Base-by-base conservation (phyloP, 345 rosid genomes). In the Salix arbutifolia region DNA sequence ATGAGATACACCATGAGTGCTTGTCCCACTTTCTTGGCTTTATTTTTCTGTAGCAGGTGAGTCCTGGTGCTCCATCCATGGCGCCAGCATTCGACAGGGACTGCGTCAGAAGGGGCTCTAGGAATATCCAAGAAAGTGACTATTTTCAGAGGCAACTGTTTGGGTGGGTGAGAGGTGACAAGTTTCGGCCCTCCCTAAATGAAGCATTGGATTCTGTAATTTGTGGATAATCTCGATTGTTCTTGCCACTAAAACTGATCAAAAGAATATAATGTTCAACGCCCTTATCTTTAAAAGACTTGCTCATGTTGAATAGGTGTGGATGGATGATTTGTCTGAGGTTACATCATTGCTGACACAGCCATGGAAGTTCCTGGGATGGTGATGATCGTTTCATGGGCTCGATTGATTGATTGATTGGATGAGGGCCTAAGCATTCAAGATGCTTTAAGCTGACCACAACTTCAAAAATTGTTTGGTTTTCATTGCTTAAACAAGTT, bases 131-230 rank as follows among this genome's bases (percentile, higher is more conserved):
- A 25, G 23, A 28, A 28, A 48, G 40, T 30, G 62, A 52, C 21
- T 71, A 30, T 23, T 71, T 52, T 52, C 4, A 18, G 74, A 71
- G 21, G 19, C 72, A 48, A 28, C 31, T 14, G 12, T 40, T 42
- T 74, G 69, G 64, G 42, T 74, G 76, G 76, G 19, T 25, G 56
- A 58, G 68, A 73, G 40, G 16, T 16, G 69, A 73, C 71, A 23
- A 38, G 8, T 30, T 31, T 21, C 2, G 1, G 14, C 21, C 9
- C 35, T 3, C 30, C 67, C 65, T 25, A 17, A n/a, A 7, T 74
- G 66, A 46, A 74, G 69, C 78, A 67, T 75, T 52, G 72, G 78
- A 75, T 75, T 75, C 78, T 52, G 31, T 38, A 9, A 16, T 61
- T 73, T 65, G 71, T 65, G 70, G 70, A 30, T 74, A 28, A 44